Base-by-base conservation (phyloP, 768 basidiomycete genomes). In the Multifurca ochricompacta region DNA sequence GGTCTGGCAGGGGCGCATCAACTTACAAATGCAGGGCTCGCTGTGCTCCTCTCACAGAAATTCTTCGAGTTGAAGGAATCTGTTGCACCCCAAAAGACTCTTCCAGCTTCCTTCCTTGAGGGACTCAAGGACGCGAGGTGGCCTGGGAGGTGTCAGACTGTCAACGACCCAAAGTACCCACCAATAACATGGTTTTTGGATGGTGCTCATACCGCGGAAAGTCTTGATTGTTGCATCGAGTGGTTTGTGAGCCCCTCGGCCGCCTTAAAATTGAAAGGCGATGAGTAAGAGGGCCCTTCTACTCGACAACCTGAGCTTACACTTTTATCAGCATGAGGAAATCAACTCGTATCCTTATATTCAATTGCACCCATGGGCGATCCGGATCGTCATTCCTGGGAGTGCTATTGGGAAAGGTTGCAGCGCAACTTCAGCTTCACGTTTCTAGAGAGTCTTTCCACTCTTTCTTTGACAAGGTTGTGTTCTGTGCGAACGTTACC, bases 401-500 rank as follows among this genome's bases (percentile, higher is more conserved):
- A 11, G 69, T 77, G 1, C 74, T 95, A 18, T 68, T 83, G 41
- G 68, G 74, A 1, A 77, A 76, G 27, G 75, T 80, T 23, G 68
- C 72, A 6, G 64, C 65, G 3, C 82, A 76, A 48, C 72, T 88
- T 11, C 60, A 71, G 54, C 52, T 67, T 18, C 68, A 77, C 32
- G 62, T 68, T 13, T 66, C 67, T n/a, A 60, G 69, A 0, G 75
- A 76, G 48, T 64, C 68, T 14, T 58, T 72, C 1, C 67, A 64
- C 13, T 58, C 59, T 8, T 83, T 91, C 63, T 96, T 96, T 61
- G 79, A 91, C 64, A 79, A 83, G 46, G 88, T 94, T 53, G 80
- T 98, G 42, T 98, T 99, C 69, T 98, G 94, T 70, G 84, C 92
- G 44, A 99, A 98, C 67, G 87, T 96, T 30, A 99, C 96, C 0